A percentile compares a stretch with the other conserved stretches of the same genome.
phyloP scores from a whole-genome alignment of 2,329 filamentous ascomycete genomes.

The Thielaviopsis ethacetica region DNA sequence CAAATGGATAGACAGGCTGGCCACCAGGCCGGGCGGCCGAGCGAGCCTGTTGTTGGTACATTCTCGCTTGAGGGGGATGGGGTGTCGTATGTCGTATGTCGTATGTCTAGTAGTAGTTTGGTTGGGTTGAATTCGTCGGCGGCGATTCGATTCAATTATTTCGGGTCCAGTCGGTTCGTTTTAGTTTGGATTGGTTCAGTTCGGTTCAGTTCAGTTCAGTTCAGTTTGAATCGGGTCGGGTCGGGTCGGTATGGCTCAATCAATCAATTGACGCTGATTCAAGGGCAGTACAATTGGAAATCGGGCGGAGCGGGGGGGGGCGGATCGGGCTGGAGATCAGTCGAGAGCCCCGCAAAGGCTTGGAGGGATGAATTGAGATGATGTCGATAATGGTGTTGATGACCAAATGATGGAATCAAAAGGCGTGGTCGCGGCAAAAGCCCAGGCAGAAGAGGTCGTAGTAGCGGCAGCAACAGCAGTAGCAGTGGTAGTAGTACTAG shows the following conservation, averaged over 20 bases:
- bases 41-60: conserved; percentile 5
- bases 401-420: neutral
- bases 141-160: neutral
- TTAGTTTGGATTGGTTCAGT: no score
- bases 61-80: neutral
- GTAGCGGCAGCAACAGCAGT: neutral
- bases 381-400: neutral
- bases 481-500: neutral
- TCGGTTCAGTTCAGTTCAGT: no score
- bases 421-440: neutral
- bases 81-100: neutral
- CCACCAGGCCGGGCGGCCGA: conserved; percentile 8
- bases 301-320: neutral
- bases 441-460: neutral
- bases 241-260: neutral
- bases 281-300: neutral
- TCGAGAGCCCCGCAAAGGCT: neutral
- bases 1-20: conserved; percentile 29
- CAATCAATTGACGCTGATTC: neutral
- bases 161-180: neutral
- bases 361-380: neutral
- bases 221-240: neutral
- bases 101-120: no score
- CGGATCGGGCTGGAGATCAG: neutral
- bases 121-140: no score